Conservation (phyloP, 169 alveolate species). For the Eimeria maxima region DNA sequence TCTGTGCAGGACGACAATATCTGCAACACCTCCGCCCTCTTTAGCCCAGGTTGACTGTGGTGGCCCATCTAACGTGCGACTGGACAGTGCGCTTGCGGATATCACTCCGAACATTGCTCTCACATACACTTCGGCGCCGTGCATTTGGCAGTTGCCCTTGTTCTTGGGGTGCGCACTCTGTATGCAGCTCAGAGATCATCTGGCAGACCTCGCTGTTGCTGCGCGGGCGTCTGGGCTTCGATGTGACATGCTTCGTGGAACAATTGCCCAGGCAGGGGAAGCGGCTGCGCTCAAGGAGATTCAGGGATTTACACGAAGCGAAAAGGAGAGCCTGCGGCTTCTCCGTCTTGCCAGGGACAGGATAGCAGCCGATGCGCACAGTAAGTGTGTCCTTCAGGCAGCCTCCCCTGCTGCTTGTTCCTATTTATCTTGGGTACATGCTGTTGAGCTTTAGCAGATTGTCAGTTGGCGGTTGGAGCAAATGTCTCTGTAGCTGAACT, state of each 20-base stretch:
- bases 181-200: constrained; percentile 83
- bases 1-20: not conserved
- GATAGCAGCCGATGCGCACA: constrained; percentile 88
- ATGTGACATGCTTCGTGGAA: constrained; percentile 81
- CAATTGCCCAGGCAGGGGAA: constrained; percentile 81
- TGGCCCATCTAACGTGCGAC: not conserved
- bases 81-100: not conserved
- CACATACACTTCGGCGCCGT: not conserved
- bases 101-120: not conserved
- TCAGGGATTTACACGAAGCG: constrained; percentile 84
- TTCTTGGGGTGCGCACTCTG: not conserved
- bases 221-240: constrained; percentile 80
- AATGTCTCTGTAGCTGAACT: not conserved
- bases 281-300: constrained; percentile 80
- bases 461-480: not conserved
- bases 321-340: constrained; percentile 86
- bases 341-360: constrained; percentile 87
- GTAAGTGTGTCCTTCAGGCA: constrained; percentile 38
- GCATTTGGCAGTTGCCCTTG: not conserved
- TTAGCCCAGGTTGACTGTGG: not conserved
- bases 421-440: not conserved
- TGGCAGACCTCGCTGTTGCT: constrained; percentile 79
- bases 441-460: not conserved
- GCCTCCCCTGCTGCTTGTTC: not conserved
- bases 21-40: not conserved